Conservation (phyloP, 129 eudicot species). For the sunflower (Helianthus annuus) region HanXRQr2.0-SUNRISE NC_035449.2:95214677-95215176, state of each 20-base stretch:
- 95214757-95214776: conserved; percentile 17
- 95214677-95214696: conserved; percentile 33
- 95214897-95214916: conserved; percentile 31
- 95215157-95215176: conserved; percentile 30
- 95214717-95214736: conserved; percentile 38
- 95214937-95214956: conserved; percentile 21
- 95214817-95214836: conserved; percentile 12
- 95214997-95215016: conserved; percentile 38
- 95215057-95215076: conserved; percentile 58
- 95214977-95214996: conserved; percentile 33
- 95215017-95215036: conserved; percentile 50
- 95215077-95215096: conserved; percentile 35
- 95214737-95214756: conserved; percentile 18
- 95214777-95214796: conserved; percentile 20
- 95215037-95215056: conserved; percentile 65
- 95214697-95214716: conserved; percentile 29
- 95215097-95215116: conserved; percentile 53
- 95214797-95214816: conserved; percentile 26
- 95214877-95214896: conserved; percentile 22
- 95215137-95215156: conserved; percentile 39
- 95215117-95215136: conserved; percentile 36
- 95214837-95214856: conserved; percentile 6
- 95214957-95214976: conserved; percentile 31
- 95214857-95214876: conserved; percentile 4
- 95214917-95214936: conserved; percentile 30